phyloP scores from a whole-genome alignment of 2,329 filamentous ascomycete species.

The Aspergillus sp. region DNA sequence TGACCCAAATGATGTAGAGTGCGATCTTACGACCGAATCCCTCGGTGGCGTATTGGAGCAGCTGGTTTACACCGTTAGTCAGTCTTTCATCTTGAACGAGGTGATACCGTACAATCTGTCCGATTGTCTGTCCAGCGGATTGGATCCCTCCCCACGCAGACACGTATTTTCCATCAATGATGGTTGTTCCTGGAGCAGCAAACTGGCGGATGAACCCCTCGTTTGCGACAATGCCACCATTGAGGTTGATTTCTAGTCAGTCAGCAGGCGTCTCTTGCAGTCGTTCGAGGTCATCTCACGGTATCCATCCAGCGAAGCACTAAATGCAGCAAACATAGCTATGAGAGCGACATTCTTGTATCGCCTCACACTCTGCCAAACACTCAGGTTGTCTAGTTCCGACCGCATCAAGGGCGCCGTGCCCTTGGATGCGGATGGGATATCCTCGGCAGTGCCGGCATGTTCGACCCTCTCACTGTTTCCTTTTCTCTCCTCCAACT shows the following conservation, averaged over 20 bases:
- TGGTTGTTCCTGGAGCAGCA: conserved; percentile 25
- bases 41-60: conserved; percentile 37
- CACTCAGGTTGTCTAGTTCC: conserved; percentile 34
- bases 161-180: conserved; percentile 36
- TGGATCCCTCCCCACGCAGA: conserved; percentile 42
- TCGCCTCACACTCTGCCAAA: conserved; percentile 37
- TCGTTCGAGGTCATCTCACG: conserved; percentile 21
- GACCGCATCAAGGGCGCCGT: conserved; percentile 30
- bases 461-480: conserved; percentile 6
- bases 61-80: conserved; percentile 8
- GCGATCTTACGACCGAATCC: conserved; percentile 35
- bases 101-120: conserved; percentile 32
- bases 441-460: neutral
- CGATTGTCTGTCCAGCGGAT: conserved; percentile 38
- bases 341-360: conserved; percentile 36
- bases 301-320: conserved; percentile 43
- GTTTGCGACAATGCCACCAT: conserved; percentile 41
- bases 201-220: conserved; percentile 42
- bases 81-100: neutral
- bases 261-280: neutral
- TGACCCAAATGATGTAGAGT: conserved; percentile 34
- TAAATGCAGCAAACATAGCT: conserved; percentile 43
- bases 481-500: neutral
- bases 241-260: conserved; percentile 29
- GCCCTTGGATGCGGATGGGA: neutral